Percentiles rank a stretch among this genome's conserved stretches.
Evolutionary conservation across 176 grass and related monocot species (phyloP).

Genomic region (Puya raimondii): DNA sequence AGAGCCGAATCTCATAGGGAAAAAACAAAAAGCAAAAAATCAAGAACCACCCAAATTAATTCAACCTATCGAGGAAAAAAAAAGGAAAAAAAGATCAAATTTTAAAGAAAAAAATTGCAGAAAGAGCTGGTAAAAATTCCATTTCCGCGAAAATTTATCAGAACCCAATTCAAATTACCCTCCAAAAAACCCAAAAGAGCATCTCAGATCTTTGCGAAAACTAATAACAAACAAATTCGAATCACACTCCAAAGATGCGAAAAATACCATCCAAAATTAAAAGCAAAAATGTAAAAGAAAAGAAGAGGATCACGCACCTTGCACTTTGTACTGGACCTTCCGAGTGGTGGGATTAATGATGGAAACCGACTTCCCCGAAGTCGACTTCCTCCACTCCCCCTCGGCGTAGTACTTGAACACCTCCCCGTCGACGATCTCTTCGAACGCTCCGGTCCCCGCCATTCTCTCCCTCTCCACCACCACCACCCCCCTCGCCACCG

Average conservation of each 20-base stretch:
- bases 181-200: background rate
- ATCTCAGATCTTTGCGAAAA: background rate
- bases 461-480: conserved; percentile 10
- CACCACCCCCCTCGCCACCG: background rate
- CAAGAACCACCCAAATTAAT: background rate
- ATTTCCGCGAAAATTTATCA: background rate
- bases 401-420: conserved; percentile 90
- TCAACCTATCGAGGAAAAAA: background rate
- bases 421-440: conserved; percentile 64
- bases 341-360: conserved; percentile 94
- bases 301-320: conserved; percentile 35
- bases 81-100: background rate
- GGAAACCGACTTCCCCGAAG: conserved; percentile 78
- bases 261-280: too few species aligned
- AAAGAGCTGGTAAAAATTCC: background rate
- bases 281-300: background rate
- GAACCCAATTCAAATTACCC: background rate
- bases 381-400: conserved; percentile 67
- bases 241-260: too few species aligned
- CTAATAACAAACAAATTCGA: background rate
- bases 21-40: too few species aligned
- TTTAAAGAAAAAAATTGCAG: background rate
- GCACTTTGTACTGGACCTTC: conserved; percentile 72
- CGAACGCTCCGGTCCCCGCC: conserved; percentile 57
- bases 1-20: too few species aligned